phyloP scores from a whole-genome alignment of 441 rosid species.

The Syzygium syzygioides region DNA sequence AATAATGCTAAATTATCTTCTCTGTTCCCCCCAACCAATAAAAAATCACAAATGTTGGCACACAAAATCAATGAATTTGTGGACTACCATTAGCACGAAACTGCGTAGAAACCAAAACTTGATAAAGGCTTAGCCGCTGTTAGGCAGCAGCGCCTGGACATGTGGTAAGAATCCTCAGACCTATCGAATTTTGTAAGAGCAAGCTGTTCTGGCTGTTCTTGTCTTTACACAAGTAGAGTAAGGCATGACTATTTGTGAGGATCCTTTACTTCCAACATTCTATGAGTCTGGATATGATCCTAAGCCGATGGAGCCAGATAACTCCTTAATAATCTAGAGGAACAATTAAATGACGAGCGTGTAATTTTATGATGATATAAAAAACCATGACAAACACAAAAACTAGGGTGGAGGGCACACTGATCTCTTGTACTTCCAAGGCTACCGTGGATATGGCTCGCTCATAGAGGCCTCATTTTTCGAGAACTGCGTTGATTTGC shows the following conservation, averaged over 20 bases:
- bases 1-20: too few relatives aligned
- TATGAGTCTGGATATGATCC: fast-evolving
- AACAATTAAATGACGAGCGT: background rate
- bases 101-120: background rate
- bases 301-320: background rate
- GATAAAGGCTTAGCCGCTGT: fast-evolving
- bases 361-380: fast-evolving
- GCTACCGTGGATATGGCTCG: background rate
- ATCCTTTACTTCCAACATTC: background rate
- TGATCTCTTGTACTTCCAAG: fast-evolving
- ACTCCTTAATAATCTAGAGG: background rate
- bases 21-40: too few relatives aligned
- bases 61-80: background rate
- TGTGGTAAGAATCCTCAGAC: background rate
- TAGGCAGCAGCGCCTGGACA: background rate
- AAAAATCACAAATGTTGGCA: background rate
- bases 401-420: fast-evolving
- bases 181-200: background rate
- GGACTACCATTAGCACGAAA: background rate
- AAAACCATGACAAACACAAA: background rate
- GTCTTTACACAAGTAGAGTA: fast-evolving
- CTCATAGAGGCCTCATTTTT: background rate
- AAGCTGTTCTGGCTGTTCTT: background rate
- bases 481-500: background rate
- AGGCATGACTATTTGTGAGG: background rate